A percentile compares a stretch with the other conserved stretches of the same genome.
Evolutionary conservation across 305 asterid species (phyloP).

Genomic region (Solanum aculeatissimum): DNA sequence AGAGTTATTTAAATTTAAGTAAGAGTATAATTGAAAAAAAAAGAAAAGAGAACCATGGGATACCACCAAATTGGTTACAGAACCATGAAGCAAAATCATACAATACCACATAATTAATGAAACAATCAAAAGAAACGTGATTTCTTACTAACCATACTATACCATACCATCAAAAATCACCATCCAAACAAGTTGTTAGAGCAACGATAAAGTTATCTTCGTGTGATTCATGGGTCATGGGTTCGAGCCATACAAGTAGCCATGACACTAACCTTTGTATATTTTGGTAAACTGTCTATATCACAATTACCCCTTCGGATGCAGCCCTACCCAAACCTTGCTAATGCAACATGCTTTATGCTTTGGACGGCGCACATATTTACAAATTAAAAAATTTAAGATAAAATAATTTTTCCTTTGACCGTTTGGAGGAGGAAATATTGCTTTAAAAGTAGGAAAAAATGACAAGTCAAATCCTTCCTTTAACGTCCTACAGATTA

Average conservation of each 20-base stretch:
- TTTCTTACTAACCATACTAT: too few species aligned
- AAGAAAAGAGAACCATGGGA: too few species aligned
- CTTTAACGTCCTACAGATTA: neutral
- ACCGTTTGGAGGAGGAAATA: neutral
- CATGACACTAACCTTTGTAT: neutral
- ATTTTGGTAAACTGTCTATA: neutral
- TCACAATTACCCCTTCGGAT: neutral
- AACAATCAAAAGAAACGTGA: too few species aligned
- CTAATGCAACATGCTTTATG: neutral
- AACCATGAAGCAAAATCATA: too few species aligned
- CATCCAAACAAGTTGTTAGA: too few species aligned
- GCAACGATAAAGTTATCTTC: neutral
- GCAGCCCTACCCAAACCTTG: fast-evolving
- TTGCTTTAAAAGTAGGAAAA: neutral
- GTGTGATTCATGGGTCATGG: neutral
- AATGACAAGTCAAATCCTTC: neutral
- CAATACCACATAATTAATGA: too few species aligned
- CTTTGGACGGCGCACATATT: too few species aligned
- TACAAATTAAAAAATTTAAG: too few species aligned
- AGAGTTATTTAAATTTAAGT: too few species aligned
- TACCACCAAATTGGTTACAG: too few species aligned
- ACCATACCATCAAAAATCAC: too few species aligned
- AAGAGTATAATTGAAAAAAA: too few species aligned
- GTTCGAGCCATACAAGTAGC: neutral
- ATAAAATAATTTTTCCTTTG: neutral